phyloP scores from a whole-genome alignment of 768 basidiomycete species.

The Phanerochaete carnosa region DNA sequence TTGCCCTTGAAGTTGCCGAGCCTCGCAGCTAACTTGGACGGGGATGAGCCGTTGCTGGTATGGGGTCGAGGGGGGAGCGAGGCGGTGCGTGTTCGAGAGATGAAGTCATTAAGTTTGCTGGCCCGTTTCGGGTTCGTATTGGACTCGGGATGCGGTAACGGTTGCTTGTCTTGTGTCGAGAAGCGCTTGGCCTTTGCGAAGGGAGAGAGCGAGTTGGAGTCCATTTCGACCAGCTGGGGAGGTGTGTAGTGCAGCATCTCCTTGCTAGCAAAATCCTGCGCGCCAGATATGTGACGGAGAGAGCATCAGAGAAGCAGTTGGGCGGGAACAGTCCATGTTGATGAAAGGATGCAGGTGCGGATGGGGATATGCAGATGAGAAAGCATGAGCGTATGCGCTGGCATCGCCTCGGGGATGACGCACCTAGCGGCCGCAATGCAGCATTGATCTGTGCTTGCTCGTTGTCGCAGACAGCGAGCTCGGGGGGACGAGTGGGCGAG shows the following conservation, averaged over 20 bases:
- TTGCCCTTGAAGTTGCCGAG: conserved; percentile 4
- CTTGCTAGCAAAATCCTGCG: not conserved
- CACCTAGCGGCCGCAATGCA: not conserved
- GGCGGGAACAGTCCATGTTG: not conserved
- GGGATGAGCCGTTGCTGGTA: conserved; percentile 7
- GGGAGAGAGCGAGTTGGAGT: conserved; percentile 2
- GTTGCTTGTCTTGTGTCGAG: conserved; percentile 1
- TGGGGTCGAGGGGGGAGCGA: conserved; percentile 13
- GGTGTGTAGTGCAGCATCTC: conserved; percentile 4
- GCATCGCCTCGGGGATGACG: not conserved
- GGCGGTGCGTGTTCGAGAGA: conserved; percentile 14
- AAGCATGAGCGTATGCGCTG: not conserved
- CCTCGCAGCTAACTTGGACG: not conserved
- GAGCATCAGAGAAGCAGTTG: conserved; percentile 2
- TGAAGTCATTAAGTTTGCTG: conserved; percentile 14
- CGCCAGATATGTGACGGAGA: not conserved
- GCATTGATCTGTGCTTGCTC: not conserved
- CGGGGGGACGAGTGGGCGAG: not conserved
- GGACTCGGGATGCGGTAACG: not conserved
- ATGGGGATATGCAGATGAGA: not conserved
- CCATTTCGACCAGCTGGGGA: conserved; percentile 3
- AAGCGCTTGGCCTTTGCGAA: not conserved
- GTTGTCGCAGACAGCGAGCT: conserved; percentile 1
- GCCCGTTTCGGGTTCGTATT: conserved; percentile 5
- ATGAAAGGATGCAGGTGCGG: not conserved